Evolutionary conservation across 306 rosid genomes (phyloP).

Genomic region (Prunus mongolica): DNA sequence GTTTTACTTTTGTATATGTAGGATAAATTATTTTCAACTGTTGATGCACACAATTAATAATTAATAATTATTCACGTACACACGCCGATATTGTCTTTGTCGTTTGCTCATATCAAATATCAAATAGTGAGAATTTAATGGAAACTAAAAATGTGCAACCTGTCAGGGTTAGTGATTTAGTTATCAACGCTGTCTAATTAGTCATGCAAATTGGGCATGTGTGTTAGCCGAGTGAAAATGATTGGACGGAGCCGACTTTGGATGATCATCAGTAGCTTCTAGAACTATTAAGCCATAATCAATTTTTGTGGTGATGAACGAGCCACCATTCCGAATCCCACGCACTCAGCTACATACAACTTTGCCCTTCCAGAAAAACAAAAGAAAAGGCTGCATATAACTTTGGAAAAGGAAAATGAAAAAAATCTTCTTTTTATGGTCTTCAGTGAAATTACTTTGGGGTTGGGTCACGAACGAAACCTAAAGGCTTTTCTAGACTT

Average conservation of each 20-base stretch:
- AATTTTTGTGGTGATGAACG: conserved; percentile 10
- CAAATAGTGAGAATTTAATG: neutral
- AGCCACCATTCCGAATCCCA: conserved; percentile 1
- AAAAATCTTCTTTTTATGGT: neutral
- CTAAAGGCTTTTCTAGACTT: neutral
- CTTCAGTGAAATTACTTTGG: neutral
- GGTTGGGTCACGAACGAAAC: neutral
- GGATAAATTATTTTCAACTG: no score
- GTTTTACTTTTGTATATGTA: no score
- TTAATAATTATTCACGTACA: no score
- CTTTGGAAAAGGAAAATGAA: neutral
- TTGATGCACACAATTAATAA: no score
- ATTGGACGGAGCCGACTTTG: conserved; percentile 10
- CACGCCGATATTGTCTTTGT: no score
- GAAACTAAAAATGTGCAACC: neutral
- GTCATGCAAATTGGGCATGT: neutral
- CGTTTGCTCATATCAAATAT: no score
- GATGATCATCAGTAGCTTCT: conserved; percentile 4
- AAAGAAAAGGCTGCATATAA: neutral
- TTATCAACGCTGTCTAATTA: neutral
- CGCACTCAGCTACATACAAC: neutral
- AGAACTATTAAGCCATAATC: conserved; percentile 4
- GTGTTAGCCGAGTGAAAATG: conserved; percentile 22
- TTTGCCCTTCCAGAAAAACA: neutral
- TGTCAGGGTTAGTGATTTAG: neutral